Conservation (phyloP, 495 filamentous ascomycete species). For the Neurospora africana region DNA sequence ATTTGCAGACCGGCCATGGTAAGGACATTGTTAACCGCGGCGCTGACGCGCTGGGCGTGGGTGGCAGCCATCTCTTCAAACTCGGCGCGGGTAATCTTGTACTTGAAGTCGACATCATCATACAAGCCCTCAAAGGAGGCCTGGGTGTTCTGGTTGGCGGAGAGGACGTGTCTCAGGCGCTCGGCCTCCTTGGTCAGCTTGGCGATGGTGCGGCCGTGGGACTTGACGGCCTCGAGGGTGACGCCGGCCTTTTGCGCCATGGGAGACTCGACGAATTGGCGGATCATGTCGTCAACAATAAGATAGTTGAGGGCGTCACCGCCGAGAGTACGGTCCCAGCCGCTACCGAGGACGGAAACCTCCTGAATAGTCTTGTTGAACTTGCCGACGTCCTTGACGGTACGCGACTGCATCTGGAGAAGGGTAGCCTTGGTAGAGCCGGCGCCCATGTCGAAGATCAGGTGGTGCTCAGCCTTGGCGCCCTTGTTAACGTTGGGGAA, state of each 20-base stretch:
- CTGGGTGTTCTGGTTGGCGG: conserved; percentile 76
- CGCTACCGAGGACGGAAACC: conserved; percentile 70
- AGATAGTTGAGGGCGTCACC: conserved; percentile 83
- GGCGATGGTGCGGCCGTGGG: conserved; percentile 73
- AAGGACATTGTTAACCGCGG: conserved; percentile 65
- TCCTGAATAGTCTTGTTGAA: conserved; percentile 97
- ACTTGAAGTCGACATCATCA: conserved; percentile 85
- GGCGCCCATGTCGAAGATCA: conserved; percentile 97
- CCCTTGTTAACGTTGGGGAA: conserved; percentile 80
- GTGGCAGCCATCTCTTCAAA: conserved; percentile 74
- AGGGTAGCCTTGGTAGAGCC: conserved; percentile 95
- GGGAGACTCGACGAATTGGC: conserved; percentile 60
- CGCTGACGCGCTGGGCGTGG: conserved; percentile 56
- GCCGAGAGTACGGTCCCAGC: conserved; percentile 84
- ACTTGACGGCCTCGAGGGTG: conserved; percentile 46
- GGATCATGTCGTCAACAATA: conserved; percentile 78
- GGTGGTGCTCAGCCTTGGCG: conserved; percentile 79
- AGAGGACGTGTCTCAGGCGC: conserved; percentile 76
- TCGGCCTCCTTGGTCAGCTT: conserved; percentile 90
- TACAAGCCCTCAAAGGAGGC: conserved; percentile 79
- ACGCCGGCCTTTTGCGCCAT: conserved; percentile 59
- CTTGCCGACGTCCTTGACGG: conserved; percentile 82
- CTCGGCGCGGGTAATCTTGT: conserved; percentile 70
- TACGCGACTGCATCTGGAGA: conserved; percentile 76
- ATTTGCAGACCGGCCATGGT: conserved; percentile 60